phyloP scores from a whole-genome alignment of 768 basidiomycete genomes.

The Podaxis sp. region DNA sequence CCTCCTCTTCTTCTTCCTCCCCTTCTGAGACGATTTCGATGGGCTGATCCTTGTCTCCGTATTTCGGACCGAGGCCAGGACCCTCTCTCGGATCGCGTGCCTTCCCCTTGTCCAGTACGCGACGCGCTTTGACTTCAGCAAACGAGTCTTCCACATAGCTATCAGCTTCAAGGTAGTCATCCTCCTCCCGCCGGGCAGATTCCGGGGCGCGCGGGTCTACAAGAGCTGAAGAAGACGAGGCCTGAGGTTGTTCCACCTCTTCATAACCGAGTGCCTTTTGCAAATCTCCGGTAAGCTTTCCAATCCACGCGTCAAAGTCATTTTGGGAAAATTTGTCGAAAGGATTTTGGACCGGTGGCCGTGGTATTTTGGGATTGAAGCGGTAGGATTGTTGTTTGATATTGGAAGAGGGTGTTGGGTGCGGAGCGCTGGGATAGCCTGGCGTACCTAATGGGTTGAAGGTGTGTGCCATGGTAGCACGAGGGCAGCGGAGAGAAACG shows the following conservation, averaged over 20 bases:
- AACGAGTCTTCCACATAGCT: conserved; percentile 54
- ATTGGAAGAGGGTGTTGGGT: conserved; percentile 24
- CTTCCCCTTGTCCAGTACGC: conserved; percentile 51
- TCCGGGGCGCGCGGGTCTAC: not conserved
- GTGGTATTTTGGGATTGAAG: conserved; percentile 21
- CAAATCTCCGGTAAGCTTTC: conserved; percentile 57
- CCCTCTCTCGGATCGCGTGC: conserved; percentile 63
- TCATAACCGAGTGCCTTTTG: conserved; percentile 57
- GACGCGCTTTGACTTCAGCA: conserved; percentile 50
- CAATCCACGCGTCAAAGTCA: conserved; percentile 74
- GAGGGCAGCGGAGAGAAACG: not conserved
- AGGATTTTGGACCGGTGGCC: conserved; percentile 65
- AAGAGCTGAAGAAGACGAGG: not conserved
- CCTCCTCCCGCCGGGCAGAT: not conserved
- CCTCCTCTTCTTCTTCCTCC: conserved; percentile 31
- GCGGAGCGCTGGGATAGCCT: conserved; percentile 17
- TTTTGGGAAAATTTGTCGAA: conserved; percentile 70
- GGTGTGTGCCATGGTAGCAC: conserved; percentile 19
- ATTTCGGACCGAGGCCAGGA: conserved; percentile 44
- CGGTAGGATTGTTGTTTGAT: conserved; percentile 13
- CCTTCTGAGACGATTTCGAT: conserved; percentile 42
- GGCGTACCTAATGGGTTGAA: conserved; percentile 16
- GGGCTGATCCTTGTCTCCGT: conserved; percentile 37
- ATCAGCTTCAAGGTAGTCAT: conserved; percentile 27
- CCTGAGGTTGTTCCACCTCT: conserved; percentile 22